Evolutionary conservation across 768 basidiomycete species (phyloP).

Genomic region (Tricholoma flavovirens): DNA sequence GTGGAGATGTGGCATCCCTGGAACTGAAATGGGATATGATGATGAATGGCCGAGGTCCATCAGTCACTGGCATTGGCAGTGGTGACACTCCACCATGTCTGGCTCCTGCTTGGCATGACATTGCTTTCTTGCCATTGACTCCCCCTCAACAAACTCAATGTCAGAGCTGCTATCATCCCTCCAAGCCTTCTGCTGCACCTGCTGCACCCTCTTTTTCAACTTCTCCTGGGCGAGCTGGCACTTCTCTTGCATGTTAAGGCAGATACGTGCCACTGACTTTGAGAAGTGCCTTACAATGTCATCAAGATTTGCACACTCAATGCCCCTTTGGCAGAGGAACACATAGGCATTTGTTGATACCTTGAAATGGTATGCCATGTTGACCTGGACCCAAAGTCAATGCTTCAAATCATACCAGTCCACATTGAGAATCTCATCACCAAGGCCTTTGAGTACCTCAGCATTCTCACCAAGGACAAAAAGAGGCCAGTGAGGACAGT

Average conservation of each 20-base stretch:
- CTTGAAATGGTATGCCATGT: neutral
- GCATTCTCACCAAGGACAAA: neutral
- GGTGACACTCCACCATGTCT: neutral
- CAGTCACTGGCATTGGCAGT: neutral
- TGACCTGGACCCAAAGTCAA: neutral
- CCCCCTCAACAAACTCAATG: neutral
- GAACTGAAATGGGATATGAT: neutral
- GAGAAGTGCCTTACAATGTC: neutral
- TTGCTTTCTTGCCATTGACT: neutral
- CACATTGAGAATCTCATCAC: neutral
- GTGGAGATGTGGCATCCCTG: neutral
- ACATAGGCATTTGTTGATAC: neutral
- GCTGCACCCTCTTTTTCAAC: neutral
- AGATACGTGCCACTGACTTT: neutral
- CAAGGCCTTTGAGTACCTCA: neutral
- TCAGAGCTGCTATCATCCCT: neutral
- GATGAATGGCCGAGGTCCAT: neutral
- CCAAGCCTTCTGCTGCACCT: neutral
- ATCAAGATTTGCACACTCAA: neutral
- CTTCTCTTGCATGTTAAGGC: neutral
- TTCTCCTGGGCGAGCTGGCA: neutral
- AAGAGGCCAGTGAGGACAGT: neutral
- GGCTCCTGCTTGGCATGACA: neutral
- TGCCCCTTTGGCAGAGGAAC: neutral
- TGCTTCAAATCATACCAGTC: neutral